Percentiles rank a stretch among this genome's conserved stretches.
These are phyloP conservation scores for Colletotrichum orbiculare DNA, from an alignment of 2,329 filamentous ascomycete species.

Conservation along the genomic window DNA sequence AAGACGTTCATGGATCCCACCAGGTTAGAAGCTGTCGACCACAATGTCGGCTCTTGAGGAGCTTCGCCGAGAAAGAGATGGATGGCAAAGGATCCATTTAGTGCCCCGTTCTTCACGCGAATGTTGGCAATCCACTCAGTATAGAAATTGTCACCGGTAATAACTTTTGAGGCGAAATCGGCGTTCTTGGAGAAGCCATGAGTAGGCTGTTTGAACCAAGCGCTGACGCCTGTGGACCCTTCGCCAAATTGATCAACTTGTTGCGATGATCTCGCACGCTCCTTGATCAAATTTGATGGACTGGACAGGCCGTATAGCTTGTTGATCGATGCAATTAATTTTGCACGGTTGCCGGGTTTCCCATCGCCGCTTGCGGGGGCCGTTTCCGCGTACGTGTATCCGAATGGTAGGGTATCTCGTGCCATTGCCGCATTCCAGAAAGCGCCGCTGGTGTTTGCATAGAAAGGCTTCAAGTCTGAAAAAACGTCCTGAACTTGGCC, in stretches of 20 bases:
- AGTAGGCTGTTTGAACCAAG: not conserved
- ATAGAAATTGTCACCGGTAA: slow-evolving; percentile 51
- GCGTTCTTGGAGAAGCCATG: slow-evolving; percentile 20
- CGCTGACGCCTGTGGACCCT: slow-evolving; percentile 2
- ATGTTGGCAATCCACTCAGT: slow-evolving; percentile 78
- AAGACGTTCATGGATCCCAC: slow-evolving; percentile 72
- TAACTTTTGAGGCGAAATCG: slow-evolving; percentile 5
- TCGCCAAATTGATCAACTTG: slow-evolving; percentile 35
- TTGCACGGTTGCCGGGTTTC: slow-evolving; percentile 50
- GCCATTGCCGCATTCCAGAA: slow-evolving; percentile 77
- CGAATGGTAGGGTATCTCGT: slow-evolving; percentile 70
- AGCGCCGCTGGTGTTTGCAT: slow-evolving; percentile 63
- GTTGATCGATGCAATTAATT: slow-evolving; percentile 67
- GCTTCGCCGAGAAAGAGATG: slow-evolving; percentile 74
- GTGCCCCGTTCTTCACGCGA: slow-evolving; percentile 67
- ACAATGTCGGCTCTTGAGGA: slow-evolving; percentile 56
- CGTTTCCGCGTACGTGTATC: slow-evolving; percentile 80
- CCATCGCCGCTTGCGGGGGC: slow-evolving; percentile 45
- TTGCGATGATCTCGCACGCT: slow-evolving; percentile 2
- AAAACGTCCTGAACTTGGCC: slow-evolving; percentile 65
- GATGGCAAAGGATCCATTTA: slow-evolving; percentile 70
- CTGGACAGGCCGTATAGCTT: slow-evolving; percentile 51
- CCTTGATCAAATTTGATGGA: slow-evolving; percentile 37
- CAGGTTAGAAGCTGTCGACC: slow-evolving; percentile 65
- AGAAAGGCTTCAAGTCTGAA: slow-evolving; percentile 76